Evolutionary conservation across 345 rosid genomes (phyloP), one percentile per base, ranked within the genome.

Genomic region (Dovyalis caffra): DNA sequence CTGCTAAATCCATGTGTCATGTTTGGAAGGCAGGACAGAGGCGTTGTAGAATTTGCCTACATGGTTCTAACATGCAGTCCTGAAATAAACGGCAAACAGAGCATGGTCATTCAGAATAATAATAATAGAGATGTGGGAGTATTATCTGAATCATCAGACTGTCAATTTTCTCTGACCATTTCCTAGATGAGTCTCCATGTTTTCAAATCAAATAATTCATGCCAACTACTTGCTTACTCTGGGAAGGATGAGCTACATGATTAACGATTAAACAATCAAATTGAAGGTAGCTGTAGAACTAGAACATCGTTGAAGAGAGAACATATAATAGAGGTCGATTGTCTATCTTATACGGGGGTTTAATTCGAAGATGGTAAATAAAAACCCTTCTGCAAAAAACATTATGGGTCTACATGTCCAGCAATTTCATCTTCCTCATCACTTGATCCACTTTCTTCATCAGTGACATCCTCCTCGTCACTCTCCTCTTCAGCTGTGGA

Each of bases 371-470:
- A 56, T 60, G 58, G 62, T 47, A 51, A 70, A 62, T 47, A 51
- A 70, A 31, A 45, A 40, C 63, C 72, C 63, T 62, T 64, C 63
- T 57, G 14, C 10, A 20, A 21, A 20, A 21, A 32, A 35, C 51
- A 47, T 74, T 75, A 90, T 14, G 89, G 90, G 67, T 88, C 91
- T 47, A 79, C 91, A 77, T 81, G 87, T 57, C 94, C 90, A 1
- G 88, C 88, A 69, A 88, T 83, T 45, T 90, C 94, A 40, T 90
- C 86, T 29, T 64, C 67, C 67, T 64, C 67, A 5, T 86, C 91
- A 28, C 89, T 83, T 2, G 87, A 88, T 71, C 70, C 82, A 18
- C 74, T 77, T 70, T 68, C 87, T 60, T 79, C 86, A n/a, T 84
- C 89, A 26, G 77, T 88, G 67, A 84, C 67, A 40, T 90, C 94